Conservation (phyloP, 331 rosid genomes). For the Quercus lobata region DNA sequence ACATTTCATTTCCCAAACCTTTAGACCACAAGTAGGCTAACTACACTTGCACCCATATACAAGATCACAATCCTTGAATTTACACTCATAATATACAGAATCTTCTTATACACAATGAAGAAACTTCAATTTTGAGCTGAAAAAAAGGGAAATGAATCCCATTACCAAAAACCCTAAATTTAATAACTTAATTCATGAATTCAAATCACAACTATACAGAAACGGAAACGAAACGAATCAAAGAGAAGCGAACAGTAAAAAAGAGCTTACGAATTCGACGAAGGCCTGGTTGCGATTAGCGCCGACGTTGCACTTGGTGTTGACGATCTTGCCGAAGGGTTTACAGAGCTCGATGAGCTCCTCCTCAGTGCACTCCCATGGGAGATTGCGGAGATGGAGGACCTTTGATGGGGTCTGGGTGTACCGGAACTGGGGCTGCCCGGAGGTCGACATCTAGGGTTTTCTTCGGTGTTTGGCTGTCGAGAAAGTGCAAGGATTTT, state of each 20-base stretch:
- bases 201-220: not conserved
- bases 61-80: not conserved
- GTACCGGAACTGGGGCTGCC: slow-evolving; percentile 79
- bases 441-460: slow-evolving; percentile 62
- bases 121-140: not conserved
- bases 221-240: not conserved
- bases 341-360: slow-evolving; percentile 65
- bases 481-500: slow-evolving; percentile 13
- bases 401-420: slow-evolving; percentile 93
- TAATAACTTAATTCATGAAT: not conserved
- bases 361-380: slow-evolving; percentile 68
- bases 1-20: too few relatives aligned
- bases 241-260: not conserved
- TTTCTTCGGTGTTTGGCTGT: slow-evolving; percentile 15
- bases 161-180: too few relatives aligned
- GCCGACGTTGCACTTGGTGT: slow-evolving; percentile 94
- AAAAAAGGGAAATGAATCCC: not conserved
- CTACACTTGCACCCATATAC: not conserved
- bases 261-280: slow-evolving; percentile 65
- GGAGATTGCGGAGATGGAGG: slow-evolving; percentile 76
- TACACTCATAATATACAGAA: not conserved
- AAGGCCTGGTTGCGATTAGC: slow-evolving; percentile 95
- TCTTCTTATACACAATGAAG: not conserved
- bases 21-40: too few relatives aligned
- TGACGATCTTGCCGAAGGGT: slow-evolving; percentile 88